Base-by-base conservation (phyloP, 345 rosid genomes). In the Crucihimalaya himalaica region DNA sequence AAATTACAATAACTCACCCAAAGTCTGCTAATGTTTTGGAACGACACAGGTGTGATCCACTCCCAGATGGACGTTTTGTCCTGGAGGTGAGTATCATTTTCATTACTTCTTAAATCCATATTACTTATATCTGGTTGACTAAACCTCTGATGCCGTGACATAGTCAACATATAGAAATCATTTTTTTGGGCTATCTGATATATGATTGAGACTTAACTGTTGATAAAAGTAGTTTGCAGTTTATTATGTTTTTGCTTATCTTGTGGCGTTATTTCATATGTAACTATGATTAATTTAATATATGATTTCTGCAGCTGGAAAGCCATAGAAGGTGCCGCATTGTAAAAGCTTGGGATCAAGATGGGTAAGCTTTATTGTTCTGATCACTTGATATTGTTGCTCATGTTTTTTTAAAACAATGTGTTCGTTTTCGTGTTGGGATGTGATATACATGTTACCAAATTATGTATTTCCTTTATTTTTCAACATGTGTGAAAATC, bases 31-130 rank as follows among this genome's bases (percentile, higher is more conserved):
- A 29, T 76, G 48, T 66, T 58, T 71, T 66, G 78, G 19, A 52
- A 65, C 63, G 39, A 67, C 81, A 32, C 70, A 95, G 99, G 88
- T 95, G 96, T 72, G 97, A 95, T 74, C 96, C 97, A 79, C 92
- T 91, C 67, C 90, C 95, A 4, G 93, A 89, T 84, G 99, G 97
- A 29, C 86, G 96, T 32, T 89, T 95, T 78, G 86, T 83, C 79
- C 76, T 91, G 65, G 96, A 89, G 96, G 97, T 92, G 70, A 66
- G 66, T 71, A 45, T 37, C 59, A 39, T 60, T 21, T 29, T 59
- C 28, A 9, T 34, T 48, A 20, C 34, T 43, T 55, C 25, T 20
- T 70, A 5, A 69, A 56, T 42, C 23, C 48, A 9, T 15, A 8
- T 15, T n/a, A 66, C 48, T 66, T 51, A n/a, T 3, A 20, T 34